Conservation (phyloP, 2,329 filamentous ascomycete genomes). For the Fulvia fulva region DNA sequence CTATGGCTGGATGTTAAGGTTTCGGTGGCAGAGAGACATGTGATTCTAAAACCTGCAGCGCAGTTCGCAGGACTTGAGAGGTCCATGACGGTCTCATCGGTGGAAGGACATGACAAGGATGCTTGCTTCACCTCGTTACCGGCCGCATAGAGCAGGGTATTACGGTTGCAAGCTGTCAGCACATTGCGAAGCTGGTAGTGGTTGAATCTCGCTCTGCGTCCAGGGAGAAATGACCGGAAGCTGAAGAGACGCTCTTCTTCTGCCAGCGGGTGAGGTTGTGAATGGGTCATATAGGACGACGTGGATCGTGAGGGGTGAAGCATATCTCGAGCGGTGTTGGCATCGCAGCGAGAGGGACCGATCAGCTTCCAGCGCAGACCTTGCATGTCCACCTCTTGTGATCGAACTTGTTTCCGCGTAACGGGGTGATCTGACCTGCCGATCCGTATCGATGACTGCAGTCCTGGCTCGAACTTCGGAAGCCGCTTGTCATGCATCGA, state of each 20-base stretch:
- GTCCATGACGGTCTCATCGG: conserved; percentile 46
- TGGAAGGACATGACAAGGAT: conserved; percentile 45
- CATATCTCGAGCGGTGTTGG: conserved; percentile 27
- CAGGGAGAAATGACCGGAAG: conserved; percentile 34
- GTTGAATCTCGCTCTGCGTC: conserved; percentile 48
- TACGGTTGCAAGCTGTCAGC: conserved; percentile 51
- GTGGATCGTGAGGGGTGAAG: conserved; percentile 25
- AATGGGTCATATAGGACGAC: not conserved
- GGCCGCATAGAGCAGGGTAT: conserved; percentile 53
- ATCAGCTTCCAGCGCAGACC: conserved; percentile 35
- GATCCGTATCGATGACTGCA: conserved; percentile 17
- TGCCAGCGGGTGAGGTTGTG: not conserved
- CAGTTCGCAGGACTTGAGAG: conserved; percentile 32
- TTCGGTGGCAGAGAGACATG: conserved; percentile 19
- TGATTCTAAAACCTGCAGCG: conserved; percentile 16
- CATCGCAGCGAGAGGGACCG: conserved; percentile 26
- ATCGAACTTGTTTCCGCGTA: conserved; percentile 12
- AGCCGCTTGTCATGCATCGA: conserved; percentile 19
- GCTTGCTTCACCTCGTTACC: conserved; percentile 47
- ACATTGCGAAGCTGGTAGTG: conserved; percentile 60
- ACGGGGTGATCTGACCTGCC: conserved; percentile 17
- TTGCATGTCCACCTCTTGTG: conserved; percentile 31
- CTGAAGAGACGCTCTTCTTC: conserved; percentile 23
- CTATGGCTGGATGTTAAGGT: too few species aligned
- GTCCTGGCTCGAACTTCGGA: conserved; percentile 18